Base-by-base conservation (phyloP, 106 monocot species). In the Allium fistulosum region DNA sequence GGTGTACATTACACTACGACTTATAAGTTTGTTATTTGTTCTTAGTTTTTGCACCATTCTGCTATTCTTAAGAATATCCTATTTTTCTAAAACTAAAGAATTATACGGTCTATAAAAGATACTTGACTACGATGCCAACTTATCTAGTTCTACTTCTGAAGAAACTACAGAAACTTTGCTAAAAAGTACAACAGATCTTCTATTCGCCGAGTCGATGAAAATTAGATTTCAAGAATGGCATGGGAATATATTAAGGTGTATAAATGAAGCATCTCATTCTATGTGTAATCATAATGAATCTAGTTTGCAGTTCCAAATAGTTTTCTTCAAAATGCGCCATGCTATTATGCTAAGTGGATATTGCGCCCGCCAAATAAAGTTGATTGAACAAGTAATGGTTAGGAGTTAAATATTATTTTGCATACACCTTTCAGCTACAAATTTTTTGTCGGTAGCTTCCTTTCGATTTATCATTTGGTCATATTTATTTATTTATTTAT, bases 81-180 rank as follows among this genome's bases (percentile, higher is more conserved):
- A 92, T 85, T 79, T 99, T 79, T 99, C 97, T 75, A 92, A 76
- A 92, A 78, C 76, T 71, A 88, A 90, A 77, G 92, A 92, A 74
- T 60, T 55, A 77, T 81, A 82, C 72, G 89, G 82, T 65, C 67
- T 84, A 17, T 52, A 71, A 10, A 73, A 61, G 11, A 75, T 89
- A 46, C 68, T 61, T 62, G 57, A 51, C 49, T 63, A 71, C 71
- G 70, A 78, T 17, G 60, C 65, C 52, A 57, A 65, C 50, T 60
- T 61, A 14, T 14, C 11, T 69, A 53, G 69, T 78, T 60, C 71
- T 57, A 56, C 46, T 59, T 71, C 22, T 8, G 64, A 73, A 37
- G 80, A 82, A 45, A 27, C 26, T 49, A 61, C 59, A 26, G 88
- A 90, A n/a, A 78, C 82, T 69, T 78, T 86, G 53, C 61, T 81